Conservation (phyloP, 305 asterid genomes). For the Nicotiana rustica region DNA sequence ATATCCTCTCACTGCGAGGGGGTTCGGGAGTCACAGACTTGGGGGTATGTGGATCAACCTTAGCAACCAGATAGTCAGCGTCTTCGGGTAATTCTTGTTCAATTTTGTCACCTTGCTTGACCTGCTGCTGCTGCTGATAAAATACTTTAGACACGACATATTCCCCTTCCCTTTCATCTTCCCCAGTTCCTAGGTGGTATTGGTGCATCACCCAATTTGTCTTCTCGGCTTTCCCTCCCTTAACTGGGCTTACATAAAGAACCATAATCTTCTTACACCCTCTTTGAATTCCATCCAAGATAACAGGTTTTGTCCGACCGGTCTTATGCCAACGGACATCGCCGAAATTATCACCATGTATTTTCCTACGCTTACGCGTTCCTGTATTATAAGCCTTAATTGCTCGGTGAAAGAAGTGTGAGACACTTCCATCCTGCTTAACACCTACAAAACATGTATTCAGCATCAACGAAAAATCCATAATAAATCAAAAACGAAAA, state of each 20-base stretch:
- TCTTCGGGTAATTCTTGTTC: constrained; percentile 58
- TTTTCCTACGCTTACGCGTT: constrained; percentile 89
- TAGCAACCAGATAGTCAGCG: constrained; percentile 39
- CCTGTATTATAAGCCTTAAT: constrained; percentile 95
- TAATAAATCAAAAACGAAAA: constrained; percentile 26
- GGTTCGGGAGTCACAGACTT: constrained; percentile 78
- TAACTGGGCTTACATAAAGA: constrained; percentile 69
- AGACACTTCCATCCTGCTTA: constrained; percentile 84
- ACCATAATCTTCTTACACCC: constrained; percentile 99
- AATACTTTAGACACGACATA: constrained; percentile 87
- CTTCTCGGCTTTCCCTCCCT: constrained; percentile 88
- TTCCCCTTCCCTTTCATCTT: constrained; percentile 90
- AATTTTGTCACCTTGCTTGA: constrained; percentile 57
- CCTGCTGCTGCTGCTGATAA: constrained; percentile 82
- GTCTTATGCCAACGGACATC: constrained; percentile 99
- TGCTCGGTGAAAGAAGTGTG: constrained; percentile 95
- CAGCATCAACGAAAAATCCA: neutral
- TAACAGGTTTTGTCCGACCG: constrained; percentile 90
- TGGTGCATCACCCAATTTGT: constrained; percentile 99
- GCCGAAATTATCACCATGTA: constrained; percentile 69
- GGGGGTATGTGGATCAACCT: constrained; percentile 87
- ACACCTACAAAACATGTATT: constrained; percentile 62
- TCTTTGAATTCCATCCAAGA: constrained; percentile 72
- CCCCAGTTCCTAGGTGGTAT: constrained; percentile 86
- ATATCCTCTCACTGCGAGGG: constrained; percentile 56